Percentiles rank a stretch among this genome's conserved stretches.
These are phyloP conservation scores for Amanita exitialis DNA, from an alignment of 768 basidiomycete genomes.

Conservation along the genomic window DNA sequence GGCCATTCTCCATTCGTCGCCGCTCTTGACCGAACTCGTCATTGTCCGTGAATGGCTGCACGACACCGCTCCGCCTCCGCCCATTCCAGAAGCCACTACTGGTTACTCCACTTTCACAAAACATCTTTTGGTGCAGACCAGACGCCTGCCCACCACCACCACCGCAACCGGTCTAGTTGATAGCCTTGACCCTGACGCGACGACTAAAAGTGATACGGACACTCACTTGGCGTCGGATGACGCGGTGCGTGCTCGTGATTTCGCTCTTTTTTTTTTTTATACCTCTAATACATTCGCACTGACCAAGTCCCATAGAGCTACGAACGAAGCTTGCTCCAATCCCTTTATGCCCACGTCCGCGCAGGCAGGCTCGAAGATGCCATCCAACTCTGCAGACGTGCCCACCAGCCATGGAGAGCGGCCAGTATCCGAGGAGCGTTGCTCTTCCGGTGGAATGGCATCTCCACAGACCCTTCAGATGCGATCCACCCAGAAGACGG, in stretches of 20 bases:
- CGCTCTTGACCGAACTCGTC: conserved; percentile 63
- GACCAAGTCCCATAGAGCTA: conserved; percentile 41
- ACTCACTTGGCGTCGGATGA: conserved; percentile 62
- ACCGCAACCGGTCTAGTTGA: conserved; percentile 32
- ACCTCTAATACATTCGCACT: not conserved
- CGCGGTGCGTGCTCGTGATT: conserved; percentile 38
- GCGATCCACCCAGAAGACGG: conserved; percentile 21
- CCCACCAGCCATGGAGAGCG: conserved; percentile 88
- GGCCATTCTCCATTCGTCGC: conserved; percentile 57
- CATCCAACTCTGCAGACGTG: conserved; percentile 67
- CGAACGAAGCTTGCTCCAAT: conserved; percentile 69
- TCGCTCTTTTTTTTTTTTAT: not conserved
- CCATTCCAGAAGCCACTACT: conserved; percentile 60
- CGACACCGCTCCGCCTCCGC: conserved; percentile 54
- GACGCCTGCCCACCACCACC: conserved; percentile 36
- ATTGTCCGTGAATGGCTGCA: conserved; percentile 87
- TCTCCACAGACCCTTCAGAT: conserved; percentile 20
- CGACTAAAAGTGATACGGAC: conserved; percentile 46
- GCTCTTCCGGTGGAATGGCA: conserved; percentile 65
- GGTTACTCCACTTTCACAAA: conserved; percentile 85
- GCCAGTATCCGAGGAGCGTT: conserved; percentile 80
- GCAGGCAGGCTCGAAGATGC: conserved; percentile 83
- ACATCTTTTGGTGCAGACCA: conserved; percentile 55
- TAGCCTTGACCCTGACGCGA: conserved; percentile 77
- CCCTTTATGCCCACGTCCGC: conserved; percentile 73